A percentile compares a stretch with the other conserved stretches of the same genome.
phyloP scores from a whole-genome alignment of 495 filamentous ascomycete genomes.

The Bombardia bombarda region DNA sequence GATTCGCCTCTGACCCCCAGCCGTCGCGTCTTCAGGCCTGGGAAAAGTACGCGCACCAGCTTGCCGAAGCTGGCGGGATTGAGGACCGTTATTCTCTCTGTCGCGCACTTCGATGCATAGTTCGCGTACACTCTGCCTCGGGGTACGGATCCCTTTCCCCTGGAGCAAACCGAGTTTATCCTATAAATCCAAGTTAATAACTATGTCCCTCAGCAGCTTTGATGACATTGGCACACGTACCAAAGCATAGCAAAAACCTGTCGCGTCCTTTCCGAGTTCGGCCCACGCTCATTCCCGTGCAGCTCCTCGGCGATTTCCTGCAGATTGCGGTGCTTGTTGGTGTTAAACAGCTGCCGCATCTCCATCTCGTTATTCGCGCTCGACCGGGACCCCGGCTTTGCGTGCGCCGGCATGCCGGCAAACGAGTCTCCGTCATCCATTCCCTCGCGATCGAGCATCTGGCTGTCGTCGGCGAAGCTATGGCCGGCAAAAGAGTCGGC shows the following conservation, averaged over 20 bases:
- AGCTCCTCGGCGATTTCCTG: constrained; percentile 78
- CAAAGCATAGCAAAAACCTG: constrained; percentile 98
- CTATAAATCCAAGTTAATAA: constrained; percentile 35
- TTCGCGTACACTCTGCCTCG: constrained; percentile 87
- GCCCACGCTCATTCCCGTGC: constrained; percentile 51
- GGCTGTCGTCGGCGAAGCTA: constrained; percentile 60
- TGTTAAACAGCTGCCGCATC: constrained; percentile 71
- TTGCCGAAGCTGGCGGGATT: constrained; percentile 98
- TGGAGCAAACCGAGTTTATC: constrained; percentile 75
- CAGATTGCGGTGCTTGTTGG: constrained; percentile 65
- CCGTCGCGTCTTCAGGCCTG: constrained; percentile 82
- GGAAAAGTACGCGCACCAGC: constrained; percentile 90
- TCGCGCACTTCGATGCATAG: constrained; percentile 85
- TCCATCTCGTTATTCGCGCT: constrained; percentile 87
- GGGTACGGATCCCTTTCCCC: constrained; percentile 76
- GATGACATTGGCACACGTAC: constrained; percentile 40
- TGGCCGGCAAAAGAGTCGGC: constrained; percentile 46
- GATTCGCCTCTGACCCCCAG: constrained; percentile 93
- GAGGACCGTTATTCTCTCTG: constrained; percentile 81
- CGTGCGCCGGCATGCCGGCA: constrained; percentile 37
- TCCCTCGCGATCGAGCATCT: constrained; percentile 59
- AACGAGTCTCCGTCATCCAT: constrained; percentile 57
- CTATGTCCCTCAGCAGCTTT: not conserved
- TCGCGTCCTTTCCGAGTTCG: constrained; percentile 86
- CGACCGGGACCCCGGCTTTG: constrained; percentile 56